These are phyloP conservation scores for Brettanomyces nanus DNA, from an alignment of 805 yeast genomes.

Conservation along the genomic window DNA sequence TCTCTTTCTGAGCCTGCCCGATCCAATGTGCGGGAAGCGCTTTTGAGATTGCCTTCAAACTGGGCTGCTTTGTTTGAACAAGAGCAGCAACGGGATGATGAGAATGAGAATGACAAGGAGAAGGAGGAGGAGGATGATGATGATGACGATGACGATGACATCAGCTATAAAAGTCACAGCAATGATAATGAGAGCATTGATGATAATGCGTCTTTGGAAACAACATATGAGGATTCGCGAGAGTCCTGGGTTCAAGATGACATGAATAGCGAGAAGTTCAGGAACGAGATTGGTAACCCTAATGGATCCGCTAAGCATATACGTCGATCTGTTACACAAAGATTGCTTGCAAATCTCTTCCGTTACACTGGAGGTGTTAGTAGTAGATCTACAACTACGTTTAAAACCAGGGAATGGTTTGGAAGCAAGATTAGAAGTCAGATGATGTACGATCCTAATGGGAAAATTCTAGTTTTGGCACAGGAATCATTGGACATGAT, in stretches of 20 bases:
- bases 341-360: conserved; percentile 22
- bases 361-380: conserved; percentile 15
- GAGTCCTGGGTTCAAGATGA: conserved; percentile 10
- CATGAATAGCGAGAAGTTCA: not conserved
- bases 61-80: conserved; percentile 42
- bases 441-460: conserved; percentile 40
- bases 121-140: conserved; percentile 15
- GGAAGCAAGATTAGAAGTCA: conserved; percentile 21
- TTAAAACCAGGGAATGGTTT: conserved; percentile 18
- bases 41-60: conserved; percentile 65
- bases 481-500: conserved; percentile 87
- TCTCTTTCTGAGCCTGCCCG: conserved; percentile 74
- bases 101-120: conserved; percentile 14
- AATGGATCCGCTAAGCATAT: not conserved
- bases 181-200: conserved; percentile 7
- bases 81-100: conserved; percentile 6
- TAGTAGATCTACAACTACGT: conserved; percentile 6
- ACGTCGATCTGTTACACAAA: conserved; percentile 15
- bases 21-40: conserved; percentile 68
- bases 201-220: conserved; percentile 9
- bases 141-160: conserved; percentile 14
- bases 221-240: conserved; percentile 14
- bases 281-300: not conserved
- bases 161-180: conserved; percentile 9
- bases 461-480: conserved; percentile 72